Base-by-base conservation (phyloP, 1,284 basidiomycete genomes). In the Coniophora puteana region DNA sequence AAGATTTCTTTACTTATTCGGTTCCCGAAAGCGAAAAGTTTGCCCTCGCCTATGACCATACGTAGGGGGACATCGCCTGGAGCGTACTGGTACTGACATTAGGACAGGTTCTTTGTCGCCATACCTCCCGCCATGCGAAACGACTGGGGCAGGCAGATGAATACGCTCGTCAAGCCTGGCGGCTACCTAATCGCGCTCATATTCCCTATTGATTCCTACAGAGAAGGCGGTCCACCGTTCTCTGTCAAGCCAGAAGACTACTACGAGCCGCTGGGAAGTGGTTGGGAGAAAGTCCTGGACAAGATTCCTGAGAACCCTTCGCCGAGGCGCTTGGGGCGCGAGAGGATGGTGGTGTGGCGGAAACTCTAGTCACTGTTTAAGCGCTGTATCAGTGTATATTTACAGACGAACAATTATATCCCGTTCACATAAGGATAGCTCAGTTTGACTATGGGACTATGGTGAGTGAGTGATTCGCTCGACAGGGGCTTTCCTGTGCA, bases 21-120 rank as follows among this genome's bases (percentile, higher is more conserved):
- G 51, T 65, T 10, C 51, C 67, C 1, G 65, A 69, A 5, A 58
- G 65, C 13, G 58, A 70, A 26, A 54, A 54, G 11, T 82, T 75
- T 48, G 76, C 81, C 47, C 50, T 86, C 8, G 64, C 83, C 8
- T 81, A 79, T 49, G 83, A 86, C 54, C 82, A 83, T 53, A 84
- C 82, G 81, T 83, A 47, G 43, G 77, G 67, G 12, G 21, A 13
- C 14, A 29, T 36, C 36, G 20, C 11, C n/a, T n/a, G 20, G 18
- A 31, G 18, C 8, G 22, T 20, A 31, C 13, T 27, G 20, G 40
- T 26, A 22, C 33, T 48, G 21, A 17, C 13, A 6, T 16, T 3
- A 23, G 4, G 11, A 6, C 45, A 85, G 82, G 0, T 86, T 87
- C 60, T 84, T 87, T 48, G 81, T 82, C 26, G 83, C 84, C 1